Percentiles rank a stretch among this genome's conserved stretches.
These are phyloP conservation scores for Aspergillus ustus DNA, from an alignment of 2,329 filamentous ascomycete species.

Conservation along the genomic window DNA sequence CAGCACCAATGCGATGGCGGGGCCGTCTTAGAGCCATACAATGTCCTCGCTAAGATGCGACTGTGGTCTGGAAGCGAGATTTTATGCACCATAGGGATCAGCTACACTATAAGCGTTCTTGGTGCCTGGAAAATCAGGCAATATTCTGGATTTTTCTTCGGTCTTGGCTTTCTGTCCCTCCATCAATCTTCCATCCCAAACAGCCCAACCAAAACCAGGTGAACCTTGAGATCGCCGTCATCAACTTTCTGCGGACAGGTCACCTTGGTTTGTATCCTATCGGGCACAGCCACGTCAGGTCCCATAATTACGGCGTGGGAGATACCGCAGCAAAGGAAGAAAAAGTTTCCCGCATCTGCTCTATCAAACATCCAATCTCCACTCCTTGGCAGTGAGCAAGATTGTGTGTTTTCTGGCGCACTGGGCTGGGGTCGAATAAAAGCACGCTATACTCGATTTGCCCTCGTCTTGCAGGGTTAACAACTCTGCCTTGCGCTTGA, in stretches of 20 bases:
- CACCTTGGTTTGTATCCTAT: not conserved
- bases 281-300: slow-evolving; percentile 7
- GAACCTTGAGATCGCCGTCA: not conserved
- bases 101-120: not conserved
- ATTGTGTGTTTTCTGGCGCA: slow-evolving; percentile 3
- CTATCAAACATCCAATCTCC: slow-evolving; percentile 6
- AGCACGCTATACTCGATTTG: slow-evolving; percentile 6
- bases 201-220: not conserved
- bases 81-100: not conserved
- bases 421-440: not conserved
- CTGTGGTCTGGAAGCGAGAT: not conserved
- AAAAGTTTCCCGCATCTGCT: slow-evolving; percentile 2
- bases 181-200: not conserved
- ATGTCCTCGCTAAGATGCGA: too few relatives aligned
- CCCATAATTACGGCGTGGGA: not conserved
- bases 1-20: not conserved
- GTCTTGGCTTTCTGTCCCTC: slow-evolving; percentile 10
- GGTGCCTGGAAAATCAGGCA: slow-evolving; percentile 9
- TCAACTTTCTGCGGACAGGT: not conserved
- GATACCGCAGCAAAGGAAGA: not conserved
- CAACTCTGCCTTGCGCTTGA: not conserved
- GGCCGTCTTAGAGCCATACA: too few relatives aligned
- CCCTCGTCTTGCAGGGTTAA: not conserved
- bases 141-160: not conserved
- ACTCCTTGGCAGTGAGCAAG: not conserved